A percentile compares a stretch with the other conserved stretches of the same genome.
phyloP scores from a whole-genome alignment of 345 rosid genomes.

The Euphorbia pulcherrima region DNA sequence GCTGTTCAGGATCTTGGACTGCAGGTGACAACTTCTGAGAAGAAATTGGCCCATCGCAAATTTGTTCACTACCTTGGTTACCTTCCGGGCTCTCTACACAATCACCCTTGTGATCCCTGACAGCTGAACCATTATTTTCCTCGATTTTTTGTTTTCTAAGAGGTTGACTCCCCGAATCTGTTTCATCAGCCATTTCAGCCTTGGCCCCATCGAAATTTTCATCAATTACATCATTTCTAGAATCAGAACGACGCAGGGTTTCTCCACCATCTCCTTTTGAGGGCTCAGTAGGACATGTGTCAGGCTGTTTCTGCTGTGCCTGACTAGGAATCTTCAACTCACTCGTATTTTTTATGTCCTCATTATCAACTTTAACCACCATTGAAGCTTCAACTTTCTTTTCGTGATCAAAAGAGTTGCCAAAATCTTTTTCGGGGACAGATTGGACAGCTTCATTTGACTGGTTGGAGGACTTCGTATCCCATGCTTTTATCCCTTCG shows the following conservation, averaged over 20 bases:
- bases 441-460: constrained; percentile 25
- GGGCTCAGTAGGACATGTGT: constrained; percentile 21
- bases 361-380: constrained; percentile 23
- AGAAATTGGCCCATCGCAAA: constrained; percentile 7
- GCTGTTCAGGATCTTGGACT: constrained; percentile 28
- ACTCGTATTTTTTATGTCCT: constrained; percentile 23
- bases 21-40: constrained; percentile 14
- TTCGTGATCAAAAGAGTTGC: constrained; percentile 22
- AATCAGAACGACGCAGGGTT: constrained; percentile 20
- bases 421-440: constrained; percentile 28
- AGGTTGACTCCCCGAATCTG: constrained; percentile 14
- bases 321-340: constrained; percentile 16
- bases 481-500: constrained; percentile 27
- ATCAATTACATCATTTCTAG: constrained; percentile 20
- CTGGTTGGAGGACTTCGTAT: constrained; percentile 21
- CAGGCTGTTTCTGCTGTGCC: constrained; percentile 33
- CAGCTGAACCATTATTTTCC: constrained; percentile 28
- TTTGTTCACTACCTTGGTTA: constrained; percentile 20
- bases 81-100: constrained; percentile 23
- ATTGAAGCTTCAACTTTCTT: constrained; percentile 23
- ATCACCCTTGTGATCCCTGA: constrained; percentile 28
- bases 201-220: constrained; percentile 29
- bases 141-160: constrained; percentile 25
- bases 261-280: constrained; percentile 24
- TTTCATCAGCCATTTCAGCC: constrained; percentile 26